Conservation (phyloP, 345 rosid genomes). For the Schrenkiella parvula region DNA sequence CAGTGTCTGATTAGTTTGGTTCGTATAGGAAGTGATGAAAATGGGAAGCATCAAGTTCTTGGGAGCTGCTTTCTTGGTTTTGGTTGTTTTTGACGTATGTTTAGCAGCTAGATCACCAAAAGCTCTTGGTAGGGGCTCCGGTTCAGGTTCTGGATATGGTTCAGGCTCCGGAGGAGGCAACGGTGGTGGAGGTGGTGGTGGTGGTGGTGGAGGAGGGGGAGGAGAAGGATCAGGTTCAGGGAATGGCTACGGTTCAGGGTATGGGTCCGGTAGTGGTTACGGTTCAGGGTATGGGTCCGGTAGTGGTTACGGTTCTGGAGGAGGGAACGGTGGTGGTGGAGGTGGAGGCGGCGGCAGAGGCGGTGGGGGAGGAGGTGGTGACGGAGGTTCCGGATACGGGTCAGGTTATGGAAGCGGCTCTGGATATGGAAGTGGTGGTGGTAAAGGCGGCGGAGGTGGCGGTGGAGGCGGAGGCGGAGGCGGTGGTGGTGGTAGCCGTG, state of each 20-base stretch:
- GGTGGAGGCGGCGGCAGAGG: conserved; percentile 39
- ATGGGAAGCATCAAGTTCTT: conserved; percentile 24
- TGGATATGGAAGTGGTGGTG: conserved; percentile 27
- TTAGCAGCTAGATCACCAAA: conserved; percentile 34
- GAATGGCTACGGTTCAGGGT: conserved; percentile 45
- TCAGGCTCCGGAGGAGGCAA: conserved; percentile 26
- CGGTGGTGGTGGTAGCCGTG: conserved; percentile 29
- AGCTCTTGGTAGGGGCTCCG: conserved; percentile 24
- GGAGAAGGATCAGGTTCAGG: conserved; percentile 44
- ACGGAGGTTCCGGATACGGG: conserved; percentile 29
- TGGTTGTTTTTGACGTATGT: conserved; percentile 28
- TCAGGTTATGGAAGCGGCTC: conserved; percentile 35
- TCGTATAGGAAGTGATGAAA: not conserved
- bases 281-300: no score
- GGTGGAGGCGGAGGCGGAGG: conserved; percentile 20
- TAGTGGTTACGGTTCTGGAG: conserved; percentile 34
- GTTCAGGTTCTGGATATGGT: conserved; percentile 31
- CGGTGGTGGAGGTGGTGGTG: conserved; percentile 11
- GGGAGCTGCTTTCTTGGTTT: conserved; percentile 23
- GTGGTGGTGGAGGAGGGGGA: conserved; percentile 30
- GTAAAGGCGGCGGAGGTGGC: conserved; percentile 3
- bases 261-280: conserved; percentile 46
- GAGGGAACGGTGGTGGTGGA: conserved; percentile 34
- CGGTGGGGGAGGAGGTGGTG: conserved; percentile 33
- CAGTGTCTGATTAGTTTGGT: not conserved